phyloP scores from a whole-genome alignment of 371 early-diverging fungal genomes.

The Nosema muscidifuracis region DNA sequence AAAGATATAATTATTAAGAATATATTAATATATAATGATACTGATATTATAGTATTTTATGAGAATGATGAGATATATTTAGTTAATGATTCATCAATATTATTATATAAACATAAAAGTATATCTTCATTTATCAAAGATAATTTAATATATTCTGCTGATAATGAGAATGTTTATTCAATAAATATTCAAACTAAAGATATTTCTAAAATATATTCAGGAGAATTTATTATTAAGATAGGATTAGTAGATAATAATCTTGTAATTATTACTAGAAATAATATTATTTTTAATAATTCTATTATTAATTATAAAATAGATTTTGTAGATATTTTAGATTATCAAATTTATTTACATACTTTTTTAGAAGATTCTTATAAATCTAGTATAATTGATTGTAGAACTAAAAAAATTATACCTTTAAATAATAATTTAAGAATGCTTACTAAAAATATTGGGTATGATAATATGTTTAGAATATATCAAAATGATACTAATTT shows the following conservation, averaged over 20 bases:
- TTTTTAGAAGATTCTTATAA: not conserved
- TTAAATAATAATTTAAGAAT: not conserved
- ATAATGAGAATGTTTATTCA: not conserved
- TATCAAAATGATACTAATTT: not conserved
- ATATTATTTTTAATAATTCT: not conserved
- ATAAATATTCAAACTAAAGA: not conserved
- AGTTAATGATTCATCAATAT: too few relatives aligned
- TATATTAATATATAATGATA: too few relatives aligned
- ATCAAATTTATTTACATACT: not conserved
- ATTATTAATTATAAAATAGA: not conserved
- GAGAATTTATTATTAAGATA: not conserved
- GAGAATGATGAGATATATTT: not conserved
- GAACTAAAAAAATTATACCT: not conserved
- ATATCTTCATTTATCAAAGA: not conserved
- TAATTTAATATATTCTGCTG: not conserved
- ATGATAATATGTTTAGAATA: not conserved
- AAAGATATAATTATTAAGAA: too few relatives aligned
- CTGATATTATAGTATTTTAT: not conserved
- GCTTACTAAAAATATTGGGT: not conserved
- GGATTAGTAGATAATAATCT: not conserved
- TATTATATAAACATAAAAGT: not conserved
- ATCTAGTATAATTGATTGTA: too few relatives aligned
- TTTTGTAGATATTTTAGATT: not conserved
- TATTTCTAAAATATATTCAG: not conserved
- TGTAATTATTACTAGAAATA: not conserved